Evolutionary conservation across 768 basidiomycete genomes (phyloP).

Genomic region (Russula emetica): DNA sequence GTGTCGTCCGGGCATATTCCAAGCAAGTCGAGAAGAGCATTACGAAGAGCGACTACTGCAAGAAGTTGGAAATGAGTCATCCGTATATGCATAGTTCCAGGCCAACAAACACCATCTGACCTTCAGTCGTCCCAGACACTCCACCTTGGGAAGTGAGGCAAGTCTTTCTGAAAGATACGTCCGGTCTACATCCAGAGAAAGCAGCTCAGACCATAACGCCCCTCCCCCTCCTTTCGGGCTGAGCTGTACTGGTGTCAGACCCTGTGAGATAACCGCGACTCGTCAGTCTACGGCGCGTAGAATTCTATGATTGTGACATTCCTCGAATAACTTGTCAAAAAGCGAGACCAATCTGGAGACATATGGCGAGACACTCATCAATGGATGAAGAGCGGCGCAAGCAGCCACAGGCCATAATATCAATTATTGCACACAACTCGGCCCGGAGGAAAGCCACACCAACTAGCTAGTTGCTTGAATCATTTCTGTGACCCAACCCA

Average conservation of each 20-base stretch:
- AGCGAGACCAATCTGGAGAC: constrained; percentile 47
- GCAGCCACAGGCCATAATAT: background rate
- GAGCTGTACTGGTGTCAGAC: constrained; percentile 43
- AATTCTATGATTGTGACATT: constrained; percentile 18
- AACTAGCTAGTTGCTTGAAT: constrained; percentile 39
- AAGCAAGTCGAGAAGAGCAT: constrained; percentile 48
- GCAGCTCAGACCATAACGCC: constrained; percentile 51
- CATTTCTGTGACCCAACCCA: constrained; percentile 60
- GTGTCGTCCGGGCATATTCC: constrained; percentile 36
- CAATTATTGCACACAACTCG: background rate
- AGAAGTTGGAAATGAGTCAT: constrained; percentile 24
- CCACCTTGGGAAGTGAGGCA: constrained; percentile 43
- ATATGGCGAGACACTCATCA: constrained; percentile 29
- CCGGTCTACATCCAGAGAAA: constrained; percentile 50
- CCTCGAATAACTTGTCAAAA: constrained; percentile 50
- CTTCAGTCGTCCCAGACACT: constrained; percentile 49
- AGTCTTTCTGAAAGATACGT: constrained; percentile 44
- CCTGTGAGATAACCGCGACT: constrained; percentile 31
- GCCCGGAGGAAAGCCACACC: background rate
- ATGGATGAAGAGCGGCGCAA: background rate
- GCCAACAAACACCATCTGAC: constrained; percentile 37
- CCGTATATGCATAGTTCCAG: background rate
- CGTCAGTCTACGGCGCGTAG: background rate
- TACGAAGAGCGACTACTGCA: constrained; percentile 49
- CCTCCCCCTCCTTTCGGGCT: constrained; percentile 42